These are phyloP conservation scores for Sclerotinia nivalis DNA, from an alignment of 2,329 filamentous ascomycete species.

Conservation along the genomic window DNA sequence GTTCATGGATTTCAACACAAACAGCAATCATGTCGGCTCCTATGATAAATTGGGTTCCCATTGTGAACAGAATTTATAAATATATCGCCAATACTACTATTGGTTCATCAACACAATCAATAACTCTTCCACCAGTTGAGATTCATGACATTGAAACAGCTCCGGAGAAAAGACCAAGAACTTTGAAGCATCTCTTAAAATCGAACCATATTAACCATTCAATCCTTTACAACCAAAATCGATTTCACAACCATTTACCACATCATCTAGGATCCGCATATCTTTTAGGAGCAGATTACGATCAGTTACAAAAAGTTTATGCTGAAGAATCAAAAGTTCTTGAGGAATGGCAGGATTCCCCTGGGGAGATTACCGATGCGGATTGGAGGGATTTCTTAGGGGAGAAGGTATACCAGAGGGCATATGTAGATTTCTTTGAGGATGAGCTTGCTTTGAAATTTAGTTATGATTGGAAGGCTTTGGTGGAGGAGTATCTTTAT, in stretches of 20 bases:
- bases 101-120: conserved; percentile 43
- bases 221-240: conserved; percentile 72
- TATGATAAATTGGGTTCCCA: conserved; percentile 48
- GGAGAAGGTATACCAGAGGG: conserved; percentile 78
- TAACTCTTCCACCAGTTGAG: conserved; percentile 66
- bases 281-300: conserved; percentile 72
- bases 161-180: conserved; percentile 75
- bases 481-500: conserved; percentile 76
- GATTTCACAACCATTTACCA: conserved; percentile 80
- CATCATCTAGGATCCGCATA: conserved; percentile 86
- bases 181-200: conserved; percentile 85
- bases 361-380: conserved; percentile 75
- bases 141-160: conserved; percentile 79
- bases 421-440: conserved; percentile 93
- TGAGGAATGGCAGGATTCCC: conserved; percentile 80
- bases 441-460: conserved; percentile 73
- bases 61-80: conserved; percentile 45
- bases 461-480: conserved; percentile 80
- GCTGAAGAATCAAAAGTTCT: conserved; percentile 71
- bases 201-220: conserved; percentile 91
- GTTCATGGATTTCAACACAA: conserved; percentile 1
- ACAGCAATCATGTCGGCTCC: conserved; percentile 42
- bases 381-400: conserved; percentile 90
- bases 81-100: conserved; percentile 39
- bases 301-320: conserved; percentile 78